These are phyloP conservation scores for Saccharomycopsis selenospora DNA, from an alignment of 805 yeast species.

Conservation along the genomic window DNA sequence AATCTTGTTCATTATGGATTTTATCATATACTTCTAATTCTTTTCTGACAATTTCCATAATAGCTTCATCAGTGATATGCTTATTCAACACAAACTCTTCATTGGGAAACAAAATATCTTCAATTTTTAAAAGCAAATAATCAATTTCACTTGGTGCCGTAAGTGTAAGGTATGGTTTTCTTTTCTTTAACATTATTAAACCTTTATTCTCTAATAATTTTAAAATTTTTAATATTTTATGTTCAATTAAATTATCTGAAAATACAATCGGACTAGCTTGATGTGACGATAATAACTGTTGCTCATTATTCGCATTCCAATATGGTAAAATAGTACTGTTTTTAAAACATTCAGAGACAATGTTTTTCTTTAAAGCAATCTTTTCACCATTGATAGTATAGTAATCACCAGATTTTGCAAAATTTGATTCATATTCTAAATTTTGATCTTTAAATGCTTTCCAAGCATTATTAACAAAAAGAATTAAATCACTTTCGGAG, in stretches of 20 bases:
- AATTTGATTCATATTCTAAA: slow-evolving; percentile 7
- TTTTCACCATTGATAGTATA: slow-evolving; percentile 7
- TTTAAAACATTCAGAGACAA: slow-evolving; percentile 17
- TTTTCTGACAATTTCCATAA: slow-evolving; percentile 26
- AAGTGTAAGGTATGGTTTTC: slow-evolving; percentile 12
- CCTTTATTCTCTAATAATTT: slow-evolving; percentile 22
- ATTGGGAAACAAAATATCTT: slow-evolving; percentile 31
- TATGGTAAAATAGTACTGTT: slow-evolving; percentile 11
- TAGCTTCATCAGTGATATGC: slow-evolving; percentile 31
- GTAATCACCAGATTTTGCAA: neutral
- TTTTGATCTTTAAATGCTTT: slow-evolving; percentile 18
- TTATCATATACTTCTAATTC: slow-evolving; percentile 12
- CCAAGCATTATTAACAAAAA: slow-evolving; percentile 24
- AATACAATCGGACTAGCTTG: slow-evolving; percentile 12
- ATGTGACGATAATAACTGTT: neutral
- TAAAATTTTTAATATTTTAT: slow-evolving; percentile 23
- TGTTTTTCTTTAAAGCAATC: slow-evolving; percentile 7
- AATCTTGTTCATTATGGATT: no score
- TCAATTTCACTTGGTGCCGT: slow-evolving; percentile 6
- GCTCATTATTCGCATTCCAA: neutral
- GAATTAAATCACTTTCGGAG: slow-evolving; percentile 25
- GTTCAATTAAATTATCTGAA: slow-evolving; percentile 23
- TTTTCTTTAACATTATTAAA: slow-evolving; percentile 15
- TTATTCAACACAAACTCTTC: slow-evolving; percentile 31
- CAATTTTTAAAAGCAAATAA: slow-evolving; percentile 22